Conservation (phyloP, 345 rosid species). For the Linum usitatissimum region DNA sequence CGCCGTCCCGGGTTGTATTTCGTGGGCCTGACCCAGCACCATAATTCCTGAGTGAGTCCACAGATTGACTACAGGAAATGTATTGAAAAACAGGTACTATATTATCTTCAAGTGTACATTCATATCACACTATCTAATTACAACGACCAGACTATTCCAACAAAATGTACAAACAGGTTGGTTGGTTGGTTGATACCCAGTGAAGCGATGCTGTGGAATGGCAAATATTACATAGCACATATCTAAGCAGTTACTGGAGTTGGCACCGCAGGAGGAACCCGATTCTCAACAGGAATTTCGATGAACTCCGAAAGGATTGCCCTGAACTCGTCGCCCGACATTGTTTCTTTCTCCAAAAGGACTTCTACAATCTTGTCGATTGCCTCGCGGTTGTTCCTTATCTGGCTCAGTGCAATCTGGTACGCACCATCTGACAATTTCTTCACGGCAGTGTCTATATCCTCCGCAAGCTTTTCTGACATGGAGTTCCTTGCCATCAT, state of each 20-base stretch:
- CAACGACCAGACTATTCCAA: neutral
- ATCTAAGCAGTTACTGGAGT: slow-evolving; percentile 40
- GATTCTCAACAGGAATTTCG: slow-evolving; percentile 76
- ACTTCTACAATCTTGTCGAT: slow-evolving; percentile 92
- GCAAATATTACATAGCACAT: neutral
- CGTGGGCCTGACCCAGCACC: too few relatives aligned
- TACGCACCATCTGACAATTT: slow-evolving; percentile 74
- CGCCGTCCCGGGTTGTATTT: too few relatives aligned
- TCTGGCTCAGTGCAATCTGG: slow-evolving; percentile 64
- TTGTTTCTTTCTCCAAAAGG: slow-evolving; percentile 85
- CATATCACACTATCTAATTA: neutral
- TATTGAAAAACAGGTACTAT: too few relatives aligned
- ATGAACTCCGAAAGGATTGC: slow-evolving; percentile 87
- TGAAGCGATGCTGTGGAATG: too few relatives aligned
- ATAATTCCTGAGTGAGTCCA: too few relatives aligned
- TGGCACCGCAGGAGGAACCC: slow-evolving; percentile 44
- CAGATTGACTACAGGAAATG: too few relatives aligned
- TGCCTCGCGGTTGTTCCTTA: slow-evolving; percentile 89
- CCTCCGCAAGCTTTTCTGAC: slow-evolving; percentile 97
- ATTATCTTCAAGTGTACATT: too few relatives aligned
- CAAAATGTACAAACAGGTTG: neutral
- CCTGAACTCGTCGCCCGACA: slow-evolving; percentile 78
- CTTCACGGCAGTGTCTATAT: slow-evolving; percentile 74
- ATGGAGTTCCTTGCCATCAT: slow-evolving; percentile 99
- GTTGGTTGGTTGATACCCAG: neutral